Conservation (phyloP, 129 eudicot genomes). For the Flaveria linearis region DNA sequence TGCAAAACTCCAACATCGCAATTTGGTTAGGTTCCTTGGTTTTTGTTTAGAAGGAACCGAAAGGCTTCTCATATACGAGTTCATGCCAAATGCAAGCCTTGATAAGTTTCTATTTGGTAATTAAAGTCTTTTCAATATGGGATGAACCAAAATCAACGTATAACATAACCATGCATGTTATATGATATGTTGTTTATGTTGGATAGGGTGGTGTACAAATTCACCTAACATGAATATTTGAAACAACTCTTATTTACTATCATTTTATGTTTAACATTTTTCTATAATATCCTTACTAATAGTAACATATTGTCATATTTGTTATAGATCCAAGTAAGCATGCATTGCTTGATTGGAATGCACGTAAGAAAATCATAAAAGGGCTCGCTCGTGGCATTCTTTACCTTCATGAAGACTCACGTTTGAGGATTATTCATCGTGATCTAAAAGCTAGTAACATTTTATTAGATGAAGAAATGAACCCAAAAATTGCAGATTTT, state of each 20-base stretch:
- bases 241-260: too few relatives aligned
- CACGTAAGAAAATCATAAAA: neutral
- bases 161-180: neutral
- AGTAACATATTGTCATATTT: too few relatives aligned
- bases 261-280: too few relatives aligned
- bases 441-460: conserved; percentile 50
- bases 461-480: conserved; percentile 42
- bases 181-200: too few relatives aligned
- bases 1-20: neutral
- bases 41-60: neutral
- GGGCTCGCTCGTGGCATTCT: neutral
- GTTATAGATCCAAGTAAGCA: neutral
- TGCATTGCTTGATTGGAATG: neutral
- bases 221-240: too few relatives aligned
- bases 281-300: too few relatives aligned
- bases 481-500: conserved; percentile 50
- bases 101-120: neutral
- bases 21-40: neutral
- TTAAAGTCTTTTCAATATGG: too few relatives aligned
- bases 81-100: conserved; percentile 9
- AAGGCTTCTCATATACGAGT: conserved; percentile 7
- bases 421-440: conserved; percentile 40
- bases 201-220: too few relatives aligned
- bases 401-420: conserved; percentile 34
- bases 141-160: neutral